Evolutionary conservation across 345 rosid genomes (phyloP), one percentile per base, ranked within the genome.

Genomic region (Gossypium rotundifolium): DNA sequence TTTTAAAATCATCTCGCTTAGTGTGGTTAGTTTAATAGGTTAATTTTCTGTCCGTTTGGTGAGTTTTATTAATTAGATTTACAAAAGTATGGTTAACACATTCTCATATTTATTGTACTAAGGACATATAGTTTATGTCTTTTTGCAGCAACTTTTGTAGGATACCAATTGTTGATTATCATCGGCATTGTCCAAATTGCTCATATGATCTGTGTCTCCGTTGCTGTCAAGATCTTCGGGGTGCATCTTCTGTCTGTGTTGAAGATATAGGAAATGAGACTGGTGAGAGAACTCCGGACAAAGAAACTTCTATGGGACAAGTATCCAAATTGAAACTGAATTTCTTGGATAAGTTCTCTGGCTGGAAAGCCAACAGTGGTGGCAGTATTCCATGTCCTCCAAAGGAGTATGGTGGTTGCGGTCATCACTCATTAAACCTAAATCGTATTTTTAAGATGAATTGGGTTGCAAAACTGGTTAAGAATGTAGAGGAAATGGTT

Each of bases 381-480:
- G 89, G 96, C 77, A 93, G 94, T 76, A 90, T 96, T 79, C 93
- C 91, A 3, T 96, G 99, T 81, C 98, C 98, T 14, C 94, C 94
- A 18, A 87, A 78, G 83, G 92, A 83, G 18, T 85, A 86, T 71
- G 94, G 96, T 80, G 99, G 98, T 75, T 96, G 99, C 76, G 87
- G 92, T 75, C 81, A 79, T 73, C 79, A 49, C 25, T 82, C 93
- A 74, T 78, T 93, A 82, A 89, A 85, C 75, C 90, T 96, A 23
- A 85, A 88, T 65, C 89, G 96, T 78, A 96, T 91, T 74, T 93
- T 93, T 76, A 96, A 96, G 90, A 93, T 93, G 96, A 96, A 91
- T 72, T 96, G 98, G 99, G 95, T 91, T 77, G 97, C 99, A 58
- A 93, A 91, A 77, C 92, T 93, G 79, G 97, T 91, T 71, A 95